Evolutionary conservation across 768 basidiomycete genomes (phyloP).

Genomic region (Kwoniella heveanensis): DNA sequence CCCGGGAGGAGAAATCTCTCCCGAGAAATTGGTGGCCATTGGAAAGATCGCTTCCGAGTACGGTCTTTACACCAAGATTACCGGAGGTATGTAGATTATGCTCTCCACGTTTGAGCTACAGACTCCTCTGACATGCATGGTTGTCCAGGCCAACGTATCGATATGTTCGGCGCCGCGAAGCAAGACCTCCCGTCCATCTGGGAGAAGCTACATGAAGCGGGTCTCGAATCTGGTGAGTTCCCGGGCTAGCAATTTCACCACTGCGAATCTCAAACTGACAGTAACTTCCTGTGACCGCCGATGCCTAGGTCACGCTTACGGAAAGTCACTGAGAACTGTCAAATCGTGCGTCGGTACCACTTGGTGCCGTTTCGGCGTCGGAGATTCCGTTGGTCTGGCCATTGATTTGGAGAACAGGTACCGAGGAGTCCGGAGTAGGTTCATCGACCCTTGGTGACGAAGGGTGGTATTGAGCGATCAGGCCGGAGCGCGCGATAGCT

Average conservation of each 20-base stretch:
- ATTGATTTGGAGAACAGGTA: constrained; percentile 72
- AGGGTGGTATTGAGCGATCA: background rate
- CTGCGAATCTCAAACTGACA: too few relatives aligned
- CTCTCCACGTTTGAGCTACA: too few relatives aligned
- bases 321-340: constrained; percentile 70
- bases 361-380: constrained; percentile 68
- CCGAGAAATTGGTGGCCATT: constrained; percentile 67
- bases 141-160: constrained; percentile 62
- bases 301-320: constrained; percentile 72
- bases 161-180: constrained; percentile 71
- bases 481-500: background rate
- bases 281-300: background rate
- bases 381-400: constrained; percentile 74
- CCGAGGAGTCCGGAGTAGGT: constrained; percentile 61
- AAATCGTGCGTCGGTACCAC: constrained; percentile 75
- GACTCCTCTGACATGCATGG: background rate
- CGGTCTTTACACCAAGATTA: constrained; percentile 68
- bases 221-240: constrained; percentile 63
- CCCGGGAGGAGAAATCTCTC: constrained; percentile 71
- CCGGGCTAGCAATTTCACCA: too few relatives aligned
- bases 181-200: constrained; percentile 70
- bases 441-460: constrained; percentile 16
- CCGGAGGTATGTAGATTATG: constrained; percentile 46
- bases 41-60: constrained; percentile 71
- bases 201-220: constrained; percentile 66